Base-by-base conservation (phyloP, 1,284 basidiomycete species). In the Phellinidium pouzarii region DNA sequence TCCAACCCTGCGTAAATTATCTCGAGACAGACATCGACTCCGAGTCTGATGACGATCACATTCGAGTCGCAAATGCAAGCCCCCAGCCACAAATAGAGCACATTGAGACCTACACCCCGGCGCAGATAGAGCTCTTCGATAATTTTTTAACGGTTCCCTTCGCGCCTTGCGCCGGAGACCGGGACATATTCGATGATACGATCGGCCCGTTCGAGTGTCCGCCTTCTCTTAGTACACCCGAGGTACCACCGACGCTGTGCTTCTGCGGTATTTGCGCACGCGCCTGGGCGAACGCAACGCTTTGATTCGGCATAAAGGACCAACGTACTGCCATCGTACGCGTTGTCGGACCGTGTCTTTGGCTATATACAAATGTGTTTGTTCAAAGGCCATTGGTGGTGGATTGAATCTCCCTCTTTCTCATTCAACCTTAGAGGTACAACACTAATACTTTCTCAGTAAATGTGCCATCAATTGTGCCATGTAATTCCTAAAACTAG, bases 81-180 rank as follows among this genome's bases (percentile, higher is more conserved):
- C n/a, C n/a, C n/a, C n/a, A n/a, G n/a, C n/a, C n/a, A n/a, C n/a
- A n/a, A n/a, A n/a, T n/a, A n/a, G n/a, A n/a, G n/a, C n/a, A n/a
- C n/a, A n/a, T 31, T 11, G 31, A 14, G 31, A 11, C 45, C n/a
- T 31, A 36, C 27, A 31, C 47, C 37, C 34, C 37, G 20, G 12
- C 7, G 20, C 23, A 23, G 14, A 20, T 25, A 2, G n/a, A 1
- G n/a, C 23, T 38, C 36, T 48, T 48, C 36, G 47, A 36, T n/a
- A 36, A 48, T 7, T 48, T 48, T 36, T 36, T 48, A 9, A n/a
- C 11, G 3, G 31, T 20, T 5, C 47, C 47, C 23, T 48, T 48
- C 44, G 23, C 44, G 29, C 37, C 19, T 17, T 20, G n/a, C 37
- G 37, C 37, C 37, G 19, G 37, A 40, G 12, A 2, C 37, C 37